A percentile compares a stretch with the other conserved stretches of the same genome.
phyloP scores from a whole-genome alignment of 192 early-diverging fungal genomes.

The Coemansia sp. region DNA sequence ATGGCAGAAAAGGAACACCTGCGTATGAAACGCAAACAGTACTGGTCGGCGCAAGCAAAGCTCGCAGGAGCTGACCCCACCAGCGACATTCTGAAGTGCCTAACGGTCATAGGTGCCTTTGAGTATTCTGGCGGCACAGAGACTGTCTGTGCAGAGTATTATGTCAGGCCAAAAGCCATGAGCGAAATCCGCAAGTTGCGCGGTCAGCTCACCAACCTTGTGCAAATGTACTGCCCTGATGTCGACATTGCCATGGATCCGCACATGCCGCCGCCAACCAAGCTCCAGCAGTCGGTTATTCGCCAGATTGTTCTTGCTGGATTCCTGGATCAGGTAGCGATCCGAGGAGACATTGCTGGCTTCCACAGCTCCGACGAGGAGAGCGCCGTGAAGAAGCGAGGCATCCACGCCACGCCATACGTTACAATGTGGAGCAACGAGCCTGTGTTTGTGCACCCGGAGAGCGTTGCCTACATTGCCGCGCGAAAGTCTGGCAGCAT shows the following conservation, averaged over 20 bases:
- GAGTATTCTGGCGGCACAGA: slow-evolving; percentile 66
- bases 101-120: slow-evolving; percentile 89
- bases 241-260: slow-evolving; percentile 62
- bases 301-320: slow-evolving; percentile 87
- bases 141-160: slow-evolving; percentile 77
- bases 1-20: slow-evolving; percentile 62
- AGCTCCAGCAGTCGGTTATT: slow-evolving; percentile 69
- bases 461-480: slow-evolving; percentile 59
- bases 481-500: slow-evolving; percentile 52
- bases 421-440: slow-evolving; percentile 73
- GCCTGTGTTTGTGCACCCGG: slow-evolving; percentile 74
- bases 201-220: slow-evolving; percentile 69
- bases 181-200: slow-evolving; percentile 76
- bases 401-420: slow-evolving; percentile 58
- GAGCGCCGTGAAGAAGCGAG: slow-evolving; percentile 55
- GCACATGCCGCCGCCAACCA: slow-evolving; percentile 64
- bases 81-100: slow-evolving; percentile 84
- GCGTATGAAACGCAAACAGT: slow-evolving; percentile 61
- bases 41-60: slow-evolving; percentile 68
- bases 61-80: slow-evolving; percentile 60
- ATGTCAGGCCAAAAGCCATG: slow-evolving; percentile 83
- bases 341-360: slow-evolving; percentile 75
- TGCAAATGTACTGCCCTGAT: slow-evolving; percentile 62
- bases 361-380: slow-evolving; percentile 37
- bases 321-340: slow-evolving; percentile 90